Percentiles rank a stretch among this genome's conserved stretches.
Conservation (phyloP, 176 grass and related monocot genomes). For the Thinopyrum elongatum region DNA sequence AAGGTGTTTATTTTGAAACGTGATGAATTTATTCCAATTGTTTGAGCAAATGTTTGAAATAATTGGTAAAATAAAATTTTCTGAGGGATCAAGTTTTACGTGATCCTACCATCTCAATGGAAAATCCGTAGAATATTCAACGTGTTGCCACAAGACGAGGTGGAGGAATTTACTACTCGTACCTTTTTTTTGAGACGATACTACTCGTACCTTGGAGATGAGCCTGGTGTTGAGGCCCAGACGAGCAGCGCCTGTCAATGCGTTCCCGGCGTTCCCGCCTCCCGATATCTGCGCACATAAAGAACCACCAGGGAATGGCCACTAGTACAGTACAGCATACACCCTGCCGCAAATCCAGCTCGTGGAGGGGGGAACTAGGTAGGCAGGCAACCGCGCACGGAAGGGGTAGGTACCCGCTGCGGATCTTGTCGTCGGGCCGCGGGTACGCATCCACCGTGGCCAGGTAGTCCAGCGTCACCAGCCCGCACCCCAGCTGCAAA, state of each 20-base stretch:
- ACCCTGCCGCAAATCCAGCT: neutral
- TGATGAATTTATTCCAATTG: too few relatives aligned
- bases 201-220: conserved; percentile 58
- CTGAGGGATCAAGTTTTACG: too few relatives aligned
- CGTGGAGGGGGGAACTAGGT: neutral
- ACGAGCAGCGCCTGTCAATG: conserved; percentile 43
- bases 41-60: too few relatives aligned
- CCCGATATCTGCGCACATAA: conserved; percentile 36
- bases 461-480: conserved; percentile 52
- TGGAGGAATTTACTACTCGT: neutral
- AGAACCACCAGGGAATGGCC: neutral
- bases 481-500: conserved; percentile 47
- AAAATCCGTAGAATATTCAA: neutral
- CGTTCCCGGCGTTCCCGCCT: conserved; percentile 50
- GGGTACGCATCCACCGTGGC: conserved; percentile 50
- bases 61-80: too few relatives aligned
- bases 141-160: neutral
- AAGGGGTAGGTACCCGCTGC: conserved; percentile 17
- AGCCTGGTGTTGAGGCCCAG: conserved; percentile 46
- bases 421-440: conserved; percentile 56
- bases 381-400: neutral
- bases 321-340: neutral
- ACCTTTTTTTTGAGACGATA: too few relatives aligned
- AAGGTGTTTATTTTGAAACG: too few relatives aligned
- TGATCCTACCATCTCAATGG: neutral